Evolutionary conservation across 164 flowering plant genomes (phyloP).

Genomic region (Akebia trifoliata): DNA sequence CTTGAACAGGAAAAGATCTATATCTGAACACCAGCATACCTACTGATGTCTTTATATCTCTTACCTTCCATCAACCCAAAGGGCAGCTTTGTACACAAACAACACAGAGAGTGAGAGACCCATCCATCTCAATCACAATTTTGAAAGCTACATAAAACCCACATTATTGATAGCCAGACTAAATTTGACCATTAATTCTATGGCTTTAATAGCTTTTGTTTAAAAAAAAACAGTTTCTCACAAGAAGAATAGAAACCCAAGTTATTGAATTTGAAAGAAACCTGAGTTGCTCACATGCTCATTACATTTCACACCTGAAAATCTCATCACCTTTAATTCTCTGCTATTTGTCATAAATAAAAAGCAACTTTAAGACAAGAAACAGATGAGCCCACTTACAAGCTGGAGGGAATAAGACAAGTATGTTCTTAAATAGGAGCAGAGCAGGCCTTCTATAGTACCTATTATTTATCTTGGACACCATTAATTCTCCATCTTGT

Average conservation of each 20-base stretch:
- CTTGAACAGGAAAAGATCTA: not conserved
- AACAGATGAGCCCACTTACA: constrained; percentile 25
- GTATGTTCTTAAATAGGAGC: constrained; percentile 25
- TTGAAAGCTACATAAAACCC: constrained; percentile 11
- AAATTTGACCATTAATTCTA: constrained; percentile 25
- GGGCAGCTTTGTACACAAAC: constrained; percentile 13
- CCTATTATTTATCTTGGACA: constrained; percentile 14
- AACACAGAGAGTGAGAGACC: constrained; percentile 13
- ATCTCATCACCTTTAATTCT: constrained; percentile 24
- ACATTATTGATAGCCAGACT: constrained; percentile 28
- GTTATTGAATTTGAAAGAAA: constrained; percentile 14
- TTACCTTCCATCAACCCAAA: constrained; percentile 15
- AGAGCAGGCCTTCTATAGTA: constrained; percentile 3
- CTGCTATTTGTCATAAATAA: constrained; percentile 27
- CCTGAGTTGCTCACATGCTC: constrained; percentile 16
- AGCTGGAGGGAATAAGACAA: constrained; percentile 22
- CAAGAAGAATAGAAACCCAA: constrained; percentile 13
- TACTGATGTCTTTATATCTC: constrained; percentile 13
- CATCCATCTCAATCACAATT: constrained; percentile 16
- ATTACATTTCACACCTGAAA: constrained; percentile 26
- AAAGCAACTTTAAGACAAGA: constrained; percentile 26
- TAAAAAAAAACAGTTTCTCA: constrained; percentile 1
- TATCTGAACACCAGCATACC: not conserved
- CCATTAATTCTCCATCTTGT: constrained; percentile 29
- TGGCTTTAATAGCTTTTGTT: constrained; percentile 21